Evolutionary conservation across 805 yeast genomes (phyloP).

Genomic region (Suhomyces xylopsoci): DNA sequence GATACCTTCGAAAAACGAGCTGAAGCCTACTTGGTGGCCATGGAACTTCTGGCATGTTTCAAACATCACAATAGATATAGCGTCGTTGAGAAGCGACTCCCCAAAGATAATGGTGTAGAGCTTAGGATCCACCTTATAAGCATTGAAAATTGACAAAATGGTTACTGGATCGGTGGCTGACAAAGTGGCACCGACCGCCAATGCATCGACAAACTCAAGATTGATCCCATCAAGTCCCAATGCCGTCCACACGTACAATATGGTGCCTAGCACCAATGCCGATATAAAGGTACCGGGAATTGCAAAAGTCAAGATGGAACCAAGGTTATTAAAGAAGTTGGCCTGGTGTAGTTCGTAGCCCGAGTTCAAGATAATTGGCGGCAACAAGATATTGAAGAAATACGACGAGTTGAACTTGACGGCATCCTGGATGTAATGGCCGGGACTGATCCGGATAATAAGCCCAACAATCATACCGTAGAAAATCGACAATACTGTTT

Average conservation of each 20-base stretch:
- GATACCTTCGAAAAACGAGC: constrained; percentile 87
- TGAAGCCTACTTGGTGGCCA: constrained; percentile 69
- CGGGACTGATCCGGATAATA: constrained; percentile 86
- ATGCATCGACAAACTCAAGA: constrained; percentile 93
- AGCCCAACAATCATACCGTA: constrained; percentile 96
- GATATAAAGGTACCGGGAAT: constrained; percentile 95
- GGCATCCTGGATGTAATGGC: constrained; percentile 95
- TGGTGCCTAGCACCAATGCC: constrained; percentile 85
- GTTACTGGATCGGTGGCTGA: constrained; percentile 99
- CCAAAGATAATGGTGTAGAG: constrained; percentile 96
- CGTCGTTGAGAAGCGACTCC: constrained; percentile 92
- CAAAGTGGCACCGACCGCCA: constrained; percentile 95
- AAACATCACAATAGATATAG: constrained; percentile 97
- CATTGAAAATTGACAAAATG: constrained; percentile 90
- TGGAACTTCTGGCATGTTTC: constrained; percentile 97
- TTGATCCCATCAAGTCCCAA: constrained; percentile 85
- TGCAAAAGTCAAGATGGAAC: constrained; percentile 88
- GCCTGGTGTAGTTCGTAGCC: constrained; percentile 97
- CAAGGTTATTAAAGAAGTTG: constrained; percentile 88
- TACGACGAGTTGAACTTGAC: constrained; percentile 93
- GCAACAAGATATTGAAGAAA: constrained; percentile 88
- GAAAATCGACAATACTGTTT: constrained; percentile 91
- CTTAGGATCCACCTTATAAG: constrained; percentile 97
- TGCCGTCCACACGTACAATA: constrained; percentile 85
- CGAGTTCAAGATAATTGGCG: constrained; percentile 93